phyloP scores from a whole-genome alignment of 202 grass and related monocot species.

The Sporobolus alterniflorus region DNA sequence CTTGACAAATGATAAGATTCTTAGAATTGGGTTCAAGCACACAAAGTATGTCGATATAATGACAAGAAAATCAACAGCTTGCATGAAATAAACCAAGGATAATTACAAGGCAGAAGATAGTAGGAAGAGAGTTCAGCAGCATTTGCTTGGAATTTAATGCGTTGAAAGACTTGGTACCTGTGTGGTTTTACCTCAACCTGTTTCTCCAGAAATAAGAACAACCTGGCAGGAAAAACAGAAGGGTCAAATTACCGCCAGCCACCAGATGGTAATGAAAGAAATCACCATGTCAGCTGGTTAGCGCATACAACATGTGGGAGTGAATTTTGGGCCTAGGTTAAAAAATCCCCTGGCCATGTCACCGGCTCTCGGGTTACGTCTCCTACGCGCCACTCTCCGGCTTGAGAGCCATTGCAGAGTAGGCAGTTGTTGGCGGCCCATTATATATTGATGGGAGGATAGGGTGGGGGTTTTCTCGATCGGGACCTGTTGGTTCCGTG shows the following conservation, averaged over 20 bases:
- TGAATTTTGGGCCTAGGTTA: too few species aligned
- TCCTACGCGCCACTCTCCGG: too few species aligned
- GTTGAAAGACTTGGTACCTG: slow-evolving; percentile 60
- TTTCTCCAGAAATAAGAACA: slow-evolving; percentile 98
- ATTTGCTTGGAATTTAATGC: background rate
- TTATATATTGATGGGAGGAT: too few species aligned
- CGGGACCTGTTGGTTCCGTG: too few species aligned
- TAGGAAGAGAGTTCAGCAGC: background rate
- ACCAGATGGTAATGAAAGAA: slow-evolving; percentile 20
- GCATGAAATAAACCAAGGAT: slow-evolving; percentile 6
- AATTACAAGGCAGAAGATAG: slow-evolving; percentile 7
- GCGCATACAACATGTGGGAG: slow-evolving; percentile 24
- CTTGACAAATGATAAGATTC: background rate
- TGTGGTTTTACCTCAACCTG: slow-evolving; percentile 99
- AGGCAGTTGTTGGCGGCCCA: too few species aligned
- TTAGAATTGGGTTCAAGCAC: background rate
- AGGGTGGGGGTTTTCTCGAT: too few species aligned
- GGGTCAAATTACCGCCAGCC: slow-evolving; percentile 28
- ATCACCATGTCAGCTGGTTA: background rate
- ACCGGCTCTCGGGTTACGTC: too few species aligned
- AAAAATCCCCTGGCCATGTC: too few species aligned
- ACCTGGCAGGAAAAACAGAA: slow-evolving; percentile 61
- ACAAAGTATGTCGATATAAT: slow-evolving; percentile 8
- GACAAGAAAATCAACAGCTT: slow-evolving; percentile 21
- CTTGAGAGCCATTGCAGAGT: too few species aligned